Base-by-base conservation (phyloP, 306 rosid species). In the Cicer bijugum region DNA sequence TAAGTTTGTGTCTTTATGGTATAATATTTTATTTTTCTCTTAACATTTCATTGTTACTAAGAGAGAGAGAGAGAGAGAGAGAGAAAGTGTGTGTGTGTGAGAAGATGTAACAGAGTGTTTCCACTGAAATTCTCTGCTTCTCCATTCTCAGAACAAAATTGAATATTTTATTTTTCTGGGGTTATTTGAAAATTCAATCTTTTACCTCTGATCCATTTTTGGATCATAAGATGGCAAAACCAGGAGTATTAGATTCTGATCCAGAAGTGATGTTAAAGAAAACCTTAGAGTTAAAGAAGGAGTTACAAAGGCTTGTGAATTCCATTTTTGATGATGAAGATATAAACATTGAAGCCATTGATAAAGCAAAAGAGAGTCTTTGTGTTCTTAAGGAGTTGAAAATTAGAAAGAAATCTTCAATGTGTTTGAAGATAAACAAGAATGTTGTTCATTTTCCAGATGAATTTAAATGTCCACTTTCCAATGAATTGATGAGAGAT, bases 401-500 rank as follows among this genome's bases (percentile, higher is more conserved):
- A 77, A 79, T 89, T 37, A 85, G 81, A 63, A 61, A 11, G 63
- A 85, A 79, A 42, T 20, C 71, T 66, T 66, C 93, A 33, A 70
- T 80, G 10, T 86, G 95, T 69, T 45, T 85, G 66, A 87, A 82
- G 80, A 78, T 79, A 2, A 84, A 58, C 10, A 85, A 84, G 10
- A 71, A 75, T 71, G 77, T 84, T 35, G 10, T 81, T 23, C 28
- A 23, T 17, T 90, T 84, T 47, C 97, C 97, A 2, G 89, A 86
- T 12, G 95, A 89, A 71, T 92, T 90, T 63, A 86, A 85, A 7
- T 92, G 98, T 56, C 98, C 98, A 1, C 87, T 92, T 63, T 92
- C 97, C 60, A 86, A 86, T 44, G 96, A 92, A 55, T 80, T 92
- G 84, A 92, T 92, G 98, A 86, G 83, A 89, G 98, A 92, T 87